phyloP scores from a whole-genome alignment of 345 rosid species.

The Moringa oleifera region DNA sequence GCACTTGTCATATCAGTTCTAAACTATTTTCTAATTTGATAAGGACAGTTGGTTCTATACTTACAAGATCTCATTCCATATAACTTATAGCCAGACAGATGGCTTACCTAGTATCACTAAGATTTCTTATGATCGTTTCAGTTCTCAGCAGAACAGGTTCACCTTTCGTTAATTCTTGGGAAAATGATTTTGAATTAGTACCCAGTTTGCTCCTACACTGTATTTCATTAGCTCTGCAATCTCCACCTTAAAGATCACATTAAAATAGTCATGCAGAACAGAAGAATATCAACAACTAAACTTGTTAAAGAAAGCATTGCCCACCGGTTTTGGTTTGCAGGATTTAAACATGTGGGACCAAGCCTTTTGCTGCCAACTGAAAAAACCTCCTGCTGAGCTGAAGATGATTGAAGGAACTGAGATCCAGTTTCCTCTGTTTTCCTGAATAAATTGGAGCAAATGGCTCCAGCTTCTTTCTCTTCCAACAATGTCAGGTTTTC shows the following conservation, averaged over 20 bases:
- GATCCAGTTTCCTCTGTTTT: conserved; percentile 28
- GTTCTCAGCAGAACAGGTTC: conserved; percentile 27
- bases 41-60: neutral
- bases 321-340: conserved; percentile 22
- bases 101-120: conserved; percentile 28
- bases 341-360: conserved; percentile 15
- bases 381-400: conserved; percentile 21
- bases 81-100: neutral
- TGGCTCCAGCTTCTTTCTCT: conserved; percentile 33
- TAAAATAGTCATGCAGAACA: neutral
- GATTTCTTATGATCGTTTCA: conserved; percentile 23
- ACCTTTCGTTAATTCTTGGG: conserved; percentile 10
- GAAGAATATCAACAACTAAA: neutral
- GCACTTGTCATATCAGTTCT: too few relatives aligned
- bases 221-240: conserved; percentile 12
- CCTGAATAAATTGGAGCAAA: conserved; percentile 29
- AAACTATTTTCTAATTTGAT: too few relatives aligned
- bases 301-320: conserved; percentile 7
- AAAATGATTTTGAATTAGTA: conserved; percentile 14
- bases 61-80: neutral
- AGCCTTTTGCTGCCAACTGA: conserved; percentile 25
- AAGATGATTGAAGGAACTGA: conserved; percentile 24
- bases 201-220: conserved; percentile 25
- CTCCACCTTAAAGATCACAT: conserved; percentile 28
- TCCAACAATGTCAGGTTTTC: conserved; percentile 20